Base-by-base conservation (phyloP, 768 basidiomycete species). In the Lactarius vividus region DNA sequence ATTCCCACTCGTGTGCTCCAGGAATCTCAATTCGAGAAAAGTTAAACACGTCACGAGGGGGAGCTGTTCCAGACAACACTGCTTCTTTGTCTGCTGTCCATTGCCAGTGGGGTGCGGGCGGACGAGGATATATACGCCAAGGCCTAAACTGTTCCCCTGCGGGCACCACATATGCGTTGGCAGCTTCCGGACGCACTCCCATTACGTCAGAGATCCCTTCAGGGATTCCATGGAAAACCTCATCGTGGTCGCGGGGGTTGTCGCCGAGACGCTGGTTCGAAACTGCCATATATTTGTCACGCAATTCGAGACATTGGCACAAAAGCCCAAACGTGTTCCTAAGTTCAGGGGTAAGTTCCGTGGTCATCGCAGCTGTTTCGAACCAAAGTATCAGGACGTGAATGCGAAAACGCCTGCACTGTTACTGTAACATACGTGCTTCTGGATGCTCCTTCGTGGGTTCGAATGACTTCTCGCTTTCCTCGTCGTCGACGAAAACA, bases 31-130 rank as follows among this genome's bases (percentile, higher is more conserved):
- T 92, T n/a, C 85, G 79, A 62, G 84, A 80, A 67, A 91, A 87
- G 16, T 82, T 78, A 72, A 97, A 96, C 46, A 83, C 83, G n/a
- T 79, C 79, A 5, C 74, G 74, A 37, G 70, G 63, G 46, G 73
- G 60, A 59, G 70, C 66, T 61, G 28, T 70, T 62, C 81, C 82
- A 11, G 78, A 70, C 64, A 64, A 84, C 39, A 83, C 78, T 9
- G 77, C 78, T 13, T 79, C 77, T 28, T 82, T 75, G 57, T 83
- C 78, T 56, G 84, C 79, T 46, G 79, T 83, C 88, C 91, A 95
- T 72, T 94, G 93, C 97, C 97, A 99, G 71, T 95, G 95, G 0
- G 96, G 96, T 3, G 93, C 92, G 0, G 97, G 97, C 5, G 97
- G 96, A 13, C 81, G 83, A 0, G 97, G 97, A 71, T 97, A 97